Percentiles rank a stretch among this genome's conserved stretches.
Conservation (phyloP, 2,329 filamentous ascomycete genomes). For the Colletotrichum ledebouriae region DNA sequence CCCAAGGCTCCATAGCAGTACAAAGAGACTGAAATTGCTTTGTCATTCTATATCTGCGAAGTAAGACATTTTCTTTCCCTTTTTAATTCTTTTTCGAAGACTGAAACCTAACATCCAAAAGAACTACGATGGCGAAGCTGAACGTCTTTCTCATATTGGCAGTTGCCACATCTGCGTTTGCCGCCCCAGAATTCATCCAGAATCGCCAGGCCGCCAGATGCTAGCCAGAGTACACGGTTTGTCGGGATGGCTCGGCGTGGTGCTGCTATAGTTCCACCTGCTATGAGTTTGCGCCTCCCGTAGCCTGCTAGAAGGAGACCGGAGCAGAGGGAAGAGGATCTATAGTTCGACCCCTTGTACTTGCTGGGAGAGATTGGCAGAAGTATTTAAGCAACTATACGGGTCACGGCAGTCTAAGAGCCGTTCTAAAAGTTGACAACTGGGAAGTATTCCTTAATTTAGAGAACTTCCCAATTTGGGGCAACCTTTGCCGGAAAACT, state of each 20-base stretch:
- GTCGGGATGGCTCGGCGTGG: slow-evolving; percentile 33
- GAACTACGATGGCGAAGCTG: slow-evolving; percentile 16
- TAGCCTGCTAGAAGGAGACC: slow-evolving; percentile 7
- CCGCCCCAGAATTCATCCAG: slow-evolving; percentile 8
- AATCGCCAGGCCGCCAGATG: slow-evolving; percentile 25
- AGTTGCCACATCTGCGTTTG: neutral
- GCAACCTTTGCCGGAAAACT: neutral
- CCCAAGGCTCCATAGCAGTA: too few species aligned
- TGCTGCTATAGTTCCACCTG: slow-evolving; percentile 16
- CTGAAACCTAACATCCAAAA: neutral
- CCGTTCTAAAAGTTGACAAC: neutral
- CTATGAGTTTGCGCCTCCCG: slow-evolving; percentile 31
- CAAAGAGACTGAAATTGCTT: too few species aligned
- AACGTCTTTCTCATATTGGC: neutral
- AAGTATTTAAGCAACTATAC: neutral
- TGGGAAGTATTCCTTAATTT: neutral
- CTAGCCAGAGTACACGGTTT: slow-evolving; percentile 19
- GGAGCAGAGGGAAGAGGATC: too few species aligned
- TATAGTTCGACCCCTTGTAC: too few species aligned
- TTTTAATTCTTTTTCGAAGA: too few species aligned
- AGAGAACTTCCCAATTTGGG: neutral
- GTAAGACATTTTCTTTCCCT: neutral
- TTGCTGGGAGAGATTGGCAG: too few species aligned
- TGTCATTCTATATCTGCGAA: too few species aligned
- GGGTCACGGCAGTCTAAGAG: neutral